These are phyloP conservation scores for Scedosporium aurantiacum DNA, from an alignment of 2,329 filamentous ascomycete species.

Conservation along the genomic window DNA sequence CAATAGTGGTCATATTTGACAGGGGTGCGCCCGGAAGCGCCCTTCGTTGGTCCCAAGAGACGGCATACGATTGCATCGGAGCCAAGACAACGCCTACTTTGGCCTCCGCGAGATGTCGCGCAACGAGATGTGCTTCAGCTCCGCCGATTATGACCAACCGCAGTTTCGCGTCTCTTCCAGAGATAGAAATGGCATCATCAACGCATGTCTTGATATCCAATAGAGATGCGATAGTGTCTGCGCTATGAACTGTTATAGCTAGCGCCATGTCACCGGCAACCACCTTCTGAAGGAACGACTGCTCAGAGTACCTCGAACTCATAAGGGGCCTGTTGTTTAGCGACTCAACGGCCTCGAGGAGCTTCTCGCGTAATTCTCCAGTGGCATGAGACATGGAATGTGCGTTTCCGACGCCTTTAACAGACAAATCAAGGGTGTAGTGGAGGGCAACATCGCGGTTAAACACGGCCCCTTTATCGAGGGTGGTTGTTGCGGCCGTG, in stretches of 20 bases:
- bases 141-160: conserved; percentile 48
- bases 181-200: conserved; percentile 22
- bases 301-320: conserved; percentile 33
- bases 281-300: conserved; percentile 40
- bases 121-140: conserved; percentile 51
- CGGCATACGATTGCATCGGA: conserved; percentile 44
- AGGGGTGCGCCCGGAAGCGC: conserved; percentile 53
- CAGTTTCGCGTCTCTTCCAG: conserved; percentile 20
- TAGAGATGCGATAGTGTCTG: conserved; percentile 50
- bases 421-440: conserved; percentile 41
- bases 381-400: conserved; percentile 44
- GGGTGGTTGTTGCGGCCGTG: conserved; percentile 34
- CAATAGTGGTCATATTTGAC: conserved; percentile 51
- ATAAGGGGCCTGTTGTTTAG: conserved; percentile 12
- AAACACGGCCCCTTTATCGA: conserved; percentile 40
- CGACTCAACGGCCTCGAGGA: conserved; percentile 37
- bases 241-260: conserved; percentile 48
- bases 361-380: conserved; percentile 37
- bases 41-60: conserved; percentile 49
- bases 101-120: conserved; percentile 43
- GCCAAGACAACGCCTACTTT: conserved; percentile 48
- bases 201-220: conserved; percentile 48
- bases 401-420: conserved; percentile 30
- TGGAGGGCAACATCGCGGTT: conserved; percentile 43
- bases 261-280: conserved; percentile 42